phyloP scores from a whole-genome alignment of 2,329 filamentous ascomycete species.

The Pseudocercospora vitis region DNA sequence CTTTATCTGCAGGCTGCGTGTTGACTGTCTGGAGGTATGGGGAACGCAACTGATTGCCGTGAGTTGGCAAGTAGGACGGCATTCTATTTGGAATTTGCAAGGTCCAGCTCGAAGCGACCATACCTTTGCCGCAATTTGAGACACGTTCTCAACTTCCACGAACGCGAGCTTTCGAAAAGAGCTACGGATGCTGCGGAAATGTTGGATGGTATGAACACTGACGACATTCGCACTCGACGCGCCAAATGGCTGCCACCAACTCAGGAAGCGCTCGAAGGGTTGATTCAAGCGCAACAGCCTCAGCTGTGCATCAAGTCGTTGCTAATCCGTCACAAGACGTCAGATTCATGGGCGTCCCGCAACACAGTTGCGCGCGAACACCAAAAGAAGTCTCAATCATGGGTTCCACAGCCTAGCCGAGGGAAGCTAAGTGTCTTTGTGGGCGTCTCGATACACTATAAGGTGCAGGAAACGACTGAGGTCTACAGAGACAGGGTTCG shows the following conservation, averaged over 20 bases:
- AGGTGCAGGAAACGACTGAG: slow-evolving; percentile 8
- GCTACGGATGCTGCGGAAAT: not conserved
- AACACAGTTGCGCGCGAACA: not conserved
- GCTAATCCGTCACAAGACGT: not conserved
- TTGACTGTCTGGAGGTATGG: slow-evolving; percentile 1
- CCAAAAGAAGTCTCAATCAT: slow-evolving; percentile 10
- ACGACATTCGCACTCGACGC: slow-evolving; percentile 2
- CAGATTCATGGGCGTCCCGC: not conserved
- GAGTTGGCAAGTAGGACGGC: slow-evolving; percentile 7
- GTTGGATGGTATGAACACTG: slow-evolving; percentile 5
- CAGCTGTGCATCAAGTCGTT: slow-evolving; percentile 1
- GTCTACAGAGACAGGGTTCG: slow-evolving; percentile 17
- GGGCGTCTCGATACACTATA: slow-evolving; percentile 21
- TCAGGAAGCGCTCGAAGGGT: not conserved
- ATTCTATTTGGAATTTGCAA: slow-evolving; percentile 11
- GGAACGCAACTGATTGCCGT: not conserved
- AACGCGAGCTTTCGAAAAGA: slow-evolving; percentile 15
- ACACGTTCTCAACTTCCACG: slow-evolving; percentile 33
- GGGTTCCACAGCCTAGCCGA: slow-evolving; percentile 27
- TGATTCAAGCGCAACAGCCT: not conserved
- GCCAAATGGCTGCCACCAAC: slow-evolving; percentile 16
- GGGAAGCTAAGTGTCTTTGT: slow-evolving; percentile 27
- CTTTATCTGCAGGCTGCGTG: not conserved
- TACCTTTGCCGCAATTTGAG: slow-evolving; percentile 38
- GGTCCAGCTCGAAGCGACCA: slow-evolving; percentile 2